Conservation (phyloP, 1,284 basidiomycete species). For the Leccinum subrobustum region DNA sequence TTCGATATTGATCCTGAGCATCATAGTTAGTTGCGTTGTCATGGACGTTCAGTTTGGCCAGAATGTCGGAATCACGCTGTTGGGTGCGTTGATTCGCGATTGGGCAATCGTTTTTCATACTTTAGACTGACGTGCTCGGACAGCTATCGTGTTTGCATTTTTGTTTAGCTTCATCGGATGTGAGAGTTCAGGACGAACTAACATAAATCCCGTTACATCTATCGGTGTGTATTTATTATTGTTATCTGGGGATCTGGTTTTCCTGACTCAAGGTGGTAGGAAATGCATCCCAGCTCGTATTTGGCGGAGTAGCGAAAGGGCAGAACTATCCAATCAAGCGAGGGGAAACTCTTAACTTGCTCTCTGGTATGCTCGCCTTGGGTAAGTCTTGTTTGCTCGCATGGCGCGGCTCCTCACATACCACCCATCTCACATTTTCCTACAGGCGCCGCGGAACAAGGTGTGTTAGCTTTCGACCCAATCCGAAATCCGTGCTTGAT, state of each 20-base stretch:
- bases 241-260: neutral
- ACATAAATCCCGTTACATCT: constrained; percentile 15
- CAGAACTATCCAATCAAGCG: constrained; percentile 3
- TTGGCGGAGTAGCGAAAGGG: constrained; percentile 11
- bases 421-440: neutral
- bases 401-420: neutral
- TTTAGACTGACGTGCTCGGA: neutral
- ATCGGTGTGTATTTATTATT: constrained; percentile 9
- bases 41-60: constrained; percentile 55
- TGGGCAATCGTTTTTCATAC: neutral
- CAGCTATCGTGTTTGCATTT: constrained; percentile 15
- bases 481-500: constrained; percentile 2
- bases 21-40: constrained; percentile 54
- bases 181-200: constrained; percentile 14
- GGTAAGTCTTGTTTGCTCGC: neutral
- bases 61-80: constrained; percentile 58
- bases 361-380: constrained; percentile 18
- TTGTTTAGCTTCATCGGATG: constrained; percentile 19
- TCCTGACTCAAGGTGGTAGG: constrained; percentile 11
- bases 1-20: constrained; percentile 46
- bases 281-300: constrained; percentile 19
- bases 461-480: constrained; percentile 1
- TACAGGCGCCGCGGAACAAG: constrained; percentile 17
- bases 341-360: constrained; percentile 9
- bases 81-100: constrained; percentile 23